phyloP scores from a whole-genome alignment of 1,139 yeast species.

The Kodamaea fungicola region DNA sequence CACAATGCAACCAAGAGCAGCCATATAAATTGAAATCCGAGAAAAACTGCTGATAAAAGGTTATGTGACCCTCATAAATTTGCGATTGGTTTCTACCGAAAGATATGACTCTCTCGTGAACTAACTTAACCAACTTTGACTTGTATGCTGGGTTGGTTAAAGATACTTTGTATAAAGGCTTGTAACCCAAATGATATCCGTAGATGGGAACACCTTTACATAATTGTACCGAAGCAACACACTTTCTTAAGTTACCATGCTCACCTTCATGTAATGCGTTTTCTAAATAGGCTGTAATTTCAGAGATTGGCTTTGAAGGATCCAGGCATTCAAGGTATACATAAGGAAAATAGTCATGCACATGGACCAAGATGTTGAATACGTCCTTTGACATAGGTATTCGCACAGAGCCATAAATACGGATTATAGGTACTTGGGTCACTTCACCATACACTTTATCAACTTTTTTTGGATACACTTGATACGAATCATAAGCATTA shows the following conservation, averaged over 20 bases:
- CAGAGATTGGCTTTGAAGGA: neutral
- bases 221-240: conserved; percentile 62
- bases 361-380: conserved; percentile 48
- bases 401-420: conserved; percentile 66
- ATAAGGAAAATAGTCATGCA: conserved; percentile 86
- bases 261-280: conserved; percentile 9
- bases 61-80: conserved; percentile 75
- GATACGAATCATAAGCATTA: conserved; percentile 64
- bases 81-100: conserved; percentile 8
- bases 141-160: conserved; percentile 62
- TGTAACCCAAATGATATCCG: conserved; percentile 71
- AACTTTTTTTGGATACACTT: conserved; percentile 31
- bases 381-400: conserved; percentile 8
- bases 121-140: conserved; percentile 55
- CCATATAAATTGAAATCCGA: conserved; percentile 83
- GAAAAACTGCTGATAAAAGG: conserved; percentile 70
- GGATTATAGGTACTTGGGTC: conserved; percentile 63
- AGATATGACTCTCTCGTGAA: conserved; percentile 8
- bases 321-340: conserved; percentile 53
- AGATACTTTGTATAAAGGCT: conserved; percentile 63
- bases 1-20: conserved; percentile 64
- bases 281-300: conserved; percentile 7
- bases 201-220: conserved; percentile 78
- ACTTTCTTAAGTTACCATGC: conserved; percentile 25
- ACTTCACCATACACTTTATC: conserved; percentile 32